These are phyloP conservation scores for Aspergillus pseudoglaucus DNA, from an alignment of 2,329 filamentous ascomycete genomes.

Conservation along the genomic window DNA sequence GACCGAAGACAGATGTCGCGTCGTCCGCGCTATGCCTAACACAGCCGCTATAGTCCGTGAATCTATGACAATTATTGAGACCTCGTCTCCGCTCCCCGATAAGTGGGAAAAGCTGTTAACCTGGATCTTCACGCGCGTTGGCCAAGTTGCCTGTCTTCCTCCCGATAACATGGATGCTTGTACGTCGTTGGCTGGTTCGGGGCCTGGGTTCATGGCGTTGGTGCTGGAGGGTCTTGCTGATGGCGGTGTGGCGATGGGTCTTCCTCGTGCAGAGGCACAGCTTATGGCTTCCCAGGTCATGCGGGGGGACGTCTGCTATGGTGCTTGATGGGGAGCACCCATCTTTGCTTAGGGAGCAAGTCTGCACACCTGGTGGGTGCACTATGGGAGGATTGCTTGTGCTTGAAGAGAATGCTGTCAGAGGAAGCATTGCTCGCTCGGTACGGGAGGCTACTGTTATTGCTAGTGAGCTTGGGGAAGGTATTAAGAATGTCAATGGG, in stretches of 20 bases:
- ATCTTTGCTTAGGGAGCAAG: constrained; percentile 54
- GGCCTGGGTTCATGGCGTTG: constrained; percentile 54
- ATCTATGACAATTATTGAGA: constrained; percentile 47
- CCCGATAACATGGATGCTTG: constrained; percentile 48
- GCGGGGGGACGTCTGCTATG: constrained; percentile 52
- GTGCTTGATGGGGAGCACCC: constrained; percentile 56
- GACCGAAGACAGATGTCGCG: constrained; percentile 6
- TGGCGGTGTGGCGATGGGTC: constrained; percentile 57
- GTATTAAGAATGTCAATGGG: not conserved
- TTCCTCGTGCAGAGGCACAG: constrained; percentile 54
- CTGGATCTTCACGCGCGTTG: constrained; percentile 50
- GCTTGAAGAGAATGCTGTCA: constrained; percentile 52
- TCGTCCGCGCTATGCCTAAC: constrained; percentile 42
- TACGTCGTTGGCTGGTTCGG: constrained; percentile 55
- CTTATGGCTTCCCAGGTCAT: constrained; percentile 57
- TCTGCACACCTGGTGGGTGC: constrained; percentile 56
- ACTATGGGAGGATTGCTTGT: constrained; percentile 56
- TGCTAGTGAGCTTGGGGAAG: not conserved
- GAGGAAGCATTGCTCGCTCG: constrained; percentile 49
- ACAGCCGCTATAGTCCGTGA: constrained; percentile 40
- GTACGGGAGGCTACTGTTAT: not conserved
- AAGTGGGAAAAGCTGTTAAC: constrained; percentile 26
- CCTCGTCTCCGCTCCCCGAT: constrained; percentile 33
- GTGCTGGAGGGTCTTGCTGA: constrained; percentile 56
- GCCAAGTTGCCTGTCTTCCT: constrained; percentile 45